A percentile compares a stretch with the other conserved stretches of the same genome.
Conservation (phyloP, 1,139 yeast genomes). For the Kurtzmaniella natalensis region DNA sequence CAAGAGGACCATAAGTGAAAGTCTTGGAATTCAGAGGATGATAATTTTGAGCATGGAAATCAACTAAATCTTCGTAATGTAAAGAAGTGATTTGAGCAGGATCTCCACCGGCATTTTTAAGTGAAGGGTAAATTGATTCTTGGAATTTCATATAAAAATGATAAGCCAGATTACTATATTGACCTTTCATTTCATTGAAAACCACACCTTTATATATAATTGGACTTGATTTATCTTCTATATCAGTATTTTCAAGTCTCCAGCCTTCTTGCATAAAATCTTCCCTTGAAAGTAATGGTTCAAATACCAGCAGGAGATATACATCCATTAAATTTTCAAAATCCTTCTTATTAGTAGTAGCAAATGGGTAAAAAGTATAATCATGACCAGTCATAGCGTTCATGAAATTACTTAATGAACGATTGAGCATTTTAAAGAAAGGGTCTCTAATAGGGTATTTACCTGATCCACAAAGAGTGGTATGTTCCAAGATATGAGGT, state of each 20-base stretch:
- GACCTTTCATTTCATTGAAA: conserved; percentile 98
- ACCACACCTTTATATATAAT: conserved; percentile 90
- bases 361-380: conserved; percentile 92
- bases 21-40: conserved; percentile 90
- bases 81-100: conserved; percentile 76
- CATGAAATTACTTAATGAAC: conserved; percentile 88
- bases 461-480: conserved; percentile 88
- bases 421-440: conserved; percentile 91
- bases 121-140: conserved; percentile 77
- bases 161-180: conserved; percentile 84
- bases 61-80: conserved; percentile 66
- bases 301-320: conserved; percentile 81
- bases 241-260: conserved; percentile 78
- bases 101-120: conserved; percentile 93
- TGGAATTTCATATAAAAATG: conserved; percentile 80
- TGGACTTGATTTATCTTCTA: conserved; percentile 54
- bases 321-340: conserved; percentile 82
- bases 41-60: conserved; percentile 70
- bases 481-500: conserved; percentile 94
- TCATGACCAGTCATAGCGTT: conserved; percentile 99
- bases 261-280: conserved; percentile 98
- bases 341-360: conserved; percentile 84
- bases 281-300: conserved; percentile 70
- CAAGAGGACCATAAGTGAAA: conserved; percentile 81
- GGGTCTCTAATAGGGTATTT: conserved; percentile 95